A percentile compares a stretch with the other conserved stretches of the same genome.
These are phyloP conservation scores for Citrullus amarus DNA, from an alignment of 306 rosid genomes.

Conservation along the genomic window DNA sequence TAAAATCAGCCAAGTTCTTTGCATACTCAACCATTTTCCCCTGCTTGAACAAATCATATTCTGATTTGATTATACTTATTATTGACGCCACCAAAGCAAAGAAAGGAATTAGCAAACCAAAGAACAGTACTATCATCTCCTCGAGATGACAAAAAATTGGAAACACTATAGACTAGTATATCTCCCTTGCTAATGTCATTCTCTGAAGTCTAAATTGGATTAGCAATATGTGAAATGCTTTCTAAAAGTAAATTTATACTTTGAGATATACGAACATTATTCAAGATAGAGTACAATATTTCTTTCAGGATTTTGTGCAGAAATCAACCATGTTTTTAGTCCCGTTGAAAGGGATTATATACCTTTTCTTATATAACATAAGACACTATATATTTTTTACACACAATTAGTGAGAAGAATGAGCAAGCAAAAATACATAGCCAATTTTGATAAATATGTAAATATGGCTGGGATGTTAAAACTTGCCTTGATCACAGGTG, in stretches of 20 bases:
- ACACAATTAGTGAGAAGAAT: not conserved
- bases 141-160: not conserved
- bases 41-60: slow-evolving; percentile 25
- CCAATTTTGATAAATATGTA: not conserved
- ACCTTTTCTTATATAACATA: not conserved
- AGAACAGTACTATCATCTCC: not conserved
- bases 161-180: not conserved
- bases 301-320: not conserved
- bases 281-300: not conserved
- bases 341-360: not conserved
- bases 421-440: not conserved
- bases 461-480: not conserved
- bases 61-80: not conserved
- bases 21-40: slow-evolving; percentile 75
- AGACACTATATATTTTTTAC: not conserved
- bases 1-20: slow-evolving; percentile 57
- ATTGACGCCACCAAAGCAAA: not conserved
- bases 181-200: not conserved
- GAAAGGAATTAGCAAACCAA: not conserved
- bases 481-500: slow-evolving; percentile 61
- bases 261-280: not conserved
- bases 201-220: not conserved
- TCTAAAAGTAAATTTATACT: slow-evolving; percentile 1
- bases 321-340: not conserved
- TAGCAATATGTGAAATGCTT: not conserved